Conservation (phyloP, 164 flowering plant genomes). For the Aristolochia californica region DNA sequence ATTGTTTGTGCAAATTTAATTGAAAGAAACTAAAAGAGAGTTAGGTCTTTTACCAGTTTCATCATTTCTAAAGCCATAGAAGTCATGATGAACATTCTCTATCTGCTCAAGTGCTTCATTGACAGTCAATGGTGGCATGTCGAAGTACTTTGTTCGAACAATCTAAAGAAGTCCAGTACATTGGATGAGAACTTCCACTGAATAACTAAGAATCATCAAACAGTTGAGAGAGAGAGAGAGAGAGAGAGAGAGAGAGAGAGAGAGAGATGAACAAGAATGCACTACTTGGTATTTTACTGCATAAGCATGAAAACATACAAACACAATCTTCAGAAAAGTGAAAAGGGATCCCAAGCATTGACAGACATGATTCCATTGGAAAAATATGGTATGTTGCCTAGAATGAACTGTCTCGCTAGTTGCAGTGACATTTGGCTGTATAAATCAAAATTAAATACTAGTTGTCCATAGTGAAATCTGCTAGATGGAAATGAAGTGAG, state of each 20-base stretch:
- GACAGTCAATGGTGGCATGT: constrained; percentile 88
- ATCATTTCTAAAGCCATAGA: constrained; percentile 83
- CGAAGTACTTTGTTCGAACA: constrained; percentile 86
- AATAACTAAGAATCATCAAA: too few species aligned
- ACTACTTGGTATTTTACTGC: too few species aligned
- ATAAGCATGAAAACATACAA: too few species aligned
- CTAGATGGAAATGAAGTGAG: too few species aligned
- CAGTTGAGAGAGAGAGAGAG: too few species aligned
- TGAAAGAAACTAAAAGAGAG: neutral
- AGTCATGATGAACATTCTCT: constrained; percentile 81
- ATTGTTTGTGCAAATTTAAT: neutral
- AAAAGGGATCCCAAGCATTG: too few species aligned
- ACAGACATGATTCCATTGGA: too few species aligned
- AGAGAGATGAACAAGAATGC: too few species aligned
- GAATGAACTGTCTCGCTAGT: too few species aligned
- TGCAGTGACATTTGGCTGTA: neutral
- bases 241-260: too few species aligned
- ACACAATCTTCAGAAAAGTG: too few species aligned
- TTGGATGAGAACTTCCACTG: neutral
- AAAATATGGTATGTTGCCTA: too few species aligned
- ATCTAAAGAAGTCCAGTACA: constrained; percentile 31
- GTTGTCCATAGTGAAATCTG: neutral
- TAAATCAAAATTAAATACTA: neutral
- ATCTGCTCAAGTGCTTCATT: constrained; percentile 79
- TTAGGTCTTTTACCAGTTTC: constrained; percentile 52